Conservation (phyloP, 2,329 filamentous ascomycete genomes). For the Claviceps maximensis region DNA sequence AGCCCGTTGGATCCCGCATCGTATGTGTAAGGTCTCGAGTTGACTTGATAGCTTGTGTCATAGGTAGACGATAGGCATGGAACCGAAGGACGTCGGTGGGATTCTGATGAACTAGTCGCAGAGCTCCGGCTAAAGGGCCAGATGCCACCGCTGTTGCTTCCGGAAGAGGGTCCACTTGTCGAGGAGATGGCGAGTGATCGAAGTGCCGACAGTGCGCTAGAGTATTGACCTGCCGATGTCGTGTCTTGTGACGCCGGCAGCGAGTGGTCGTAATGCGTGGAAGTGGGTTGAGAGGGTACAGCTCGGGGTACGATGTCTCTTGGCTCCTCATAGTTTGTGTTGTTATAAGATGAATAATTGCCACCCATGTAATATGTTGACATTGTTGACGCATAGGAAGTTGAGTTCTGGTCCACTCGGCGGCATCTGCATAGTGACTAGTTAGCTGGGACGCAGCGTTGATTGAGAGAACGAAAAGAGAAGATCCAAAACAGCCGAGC, state of each 20-base stretch:
- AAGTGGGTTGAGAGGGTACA: slow-evolving; percentile 46
- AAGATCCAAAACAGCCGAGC: not conserved
- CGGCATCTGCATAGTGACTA: slow-evolving; percentile 31
- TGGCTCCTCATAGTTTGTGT: slow-evolving; percentile 35
- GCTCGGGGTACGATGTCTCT: slow-evolving; percentile 51
- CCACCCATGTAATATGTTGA: slow-evolving; percentile 6
- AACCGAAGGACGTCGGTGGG: slow-evolving; percentile 30
- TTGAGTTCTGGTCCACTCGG: slow-evolving; percentile 34
- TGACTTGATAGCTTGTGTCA: slow-evolving; percentile 29
- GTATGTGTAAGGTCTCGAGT: slow-evolving; percentile 25
- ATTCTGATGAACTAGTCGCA: slow-evolving; percentile 38
- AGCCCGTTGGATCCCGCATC: slow-evolving; percentile 21
- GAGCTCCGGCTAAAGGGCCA: slow-evolving; percentile 43
- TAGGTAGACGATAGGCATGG: slow-evolving; percentile 37
- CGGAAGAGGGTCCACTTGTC: slow-evolving; percentile 42
- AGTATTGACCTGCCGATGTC: slow-evolving; percentile 16
- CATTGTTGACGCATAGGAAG: slow-evolving; percentile 12
- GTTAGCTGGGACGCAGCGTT: not conserved
- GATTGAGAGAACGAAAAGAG: not conserved
- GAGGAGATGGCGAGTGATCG: slow-evolving; percentile 41
- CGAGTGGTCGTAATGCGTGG: slow-evolving; percentile 38
- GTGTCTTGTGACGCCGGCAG: slow-evolving; percentile 35
- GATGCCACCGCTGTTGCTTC: slow-evolving; percentile 27
- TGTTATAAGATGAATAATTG: slow-evolving; percentile 32
- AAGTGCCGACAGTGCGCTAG: slow-evolving; percentile 39